These are phyloP conservation scores for Cryptosporidium ubiquitum DNA, from an alignment of 169 alveolate genomes.

Conservation along the genomic window DNA sequence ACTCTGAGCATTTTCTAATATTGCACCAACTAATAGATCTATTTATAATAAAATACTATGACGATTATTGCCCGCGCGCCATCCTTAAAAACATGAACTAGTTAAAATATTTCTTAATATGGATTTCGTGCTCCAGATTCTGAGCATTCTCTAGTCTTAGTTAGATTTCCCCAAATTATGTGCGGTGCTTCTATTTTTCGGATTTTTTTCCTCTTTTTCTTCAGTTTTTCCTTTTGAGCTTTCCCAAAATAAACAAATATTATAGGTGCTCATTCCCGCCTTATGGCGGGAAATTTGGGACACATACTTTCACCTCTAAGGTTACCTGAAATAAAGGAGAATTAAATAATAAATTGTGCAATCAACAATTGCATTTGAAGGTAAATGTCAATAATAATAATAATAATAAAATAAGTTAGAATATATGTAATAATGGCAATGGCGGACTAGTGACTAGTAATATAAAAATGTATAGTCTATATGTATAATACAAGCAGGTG, in stretches of 20 bases:
- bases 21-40: background rate
- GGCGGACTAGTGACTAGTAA: slow-evolving; percentile 14
- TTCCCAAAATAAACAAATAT: too few relatives aligned
- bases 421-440: background rate
- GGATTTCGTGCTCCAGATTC: background rate
- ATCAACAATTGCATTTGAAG: background rate
- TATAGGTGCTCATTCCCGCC: background rate
- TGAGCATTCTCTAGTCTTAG: background rate
- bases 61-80: background rate
- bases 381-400: background rate
- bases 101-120: too few relatives aligned
- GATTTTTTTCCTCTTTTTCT: background rate
- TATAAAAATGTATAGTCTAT: slow-evolving; percentile 29
- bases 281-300: background rate
- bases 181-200: background rate
- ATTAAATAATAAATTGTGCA: background rate
- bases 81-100: background rate
- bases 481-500: background rate
- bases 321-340: background rate
- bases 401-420: background rate
- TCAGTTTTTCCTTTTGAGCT: background rate
- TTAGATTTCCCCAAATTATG: background rate
- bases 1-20: background rate
- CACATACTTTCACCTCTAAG: background rate
- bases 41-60: background rate